Conservation (phyloP, 176 grass and related monocot species). For the Triticum turgidum region DNA sequence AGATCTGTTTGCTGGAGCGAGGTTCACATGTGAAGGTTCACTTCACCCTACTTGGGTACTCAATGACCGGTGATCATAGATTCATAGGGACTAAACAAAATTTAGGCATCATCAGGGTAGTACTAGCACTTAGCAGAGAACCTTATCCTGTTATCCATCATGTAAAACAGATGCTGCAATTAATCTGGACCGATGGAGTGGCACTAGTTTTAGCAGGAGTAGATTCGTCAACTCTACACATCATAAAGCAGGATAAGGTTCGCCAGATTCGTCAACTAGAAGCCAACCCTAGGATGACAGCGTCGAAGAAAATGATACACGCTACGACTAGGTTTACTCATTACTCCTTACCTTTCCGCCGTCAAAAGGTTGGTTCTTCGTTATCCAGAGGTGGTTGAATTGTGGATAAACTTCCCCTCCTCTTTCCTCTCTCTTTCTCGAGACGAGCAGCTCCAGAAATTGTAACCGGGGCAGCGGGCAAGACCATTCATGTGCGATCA, state of each 20-base stretch:
- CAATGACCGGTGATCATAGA: background rate
- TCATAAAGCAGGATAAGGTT: constrained; percentile 33
- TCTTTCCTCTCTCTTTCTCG: background rate
- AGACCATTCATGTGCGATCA: background rate
- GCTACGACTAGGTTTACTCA: background rate
- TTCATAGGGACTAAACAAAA: background rate
- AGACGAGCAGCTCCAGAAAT: background rate
- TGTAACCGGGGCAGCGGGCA: background rate
- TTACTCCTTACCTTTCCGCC: background rate
- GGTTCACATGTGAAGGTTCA: constrained; percentile 15
- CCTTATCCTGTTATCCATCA: constrained; percentile 3
- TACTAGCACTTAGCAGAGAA: background rate
- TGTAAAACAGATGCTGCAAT: constrained; percentile 15
- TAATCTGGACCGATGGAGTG: constrained; percentile 22
- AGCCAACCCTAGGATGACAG: constrained; percentile 13
- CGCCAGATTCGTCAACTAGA: background rate
- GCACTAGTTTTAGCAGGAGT: constrained; percentile 33
- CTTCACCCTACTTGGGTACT: background rate
- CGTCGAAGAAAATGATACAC: background rate
- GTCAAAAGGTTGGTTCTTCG: background rate
- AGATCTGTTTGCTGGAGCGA: background rate
- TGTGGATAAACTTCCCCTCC: constrained; percentile 19
- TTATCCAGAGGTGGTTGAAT: background rate
- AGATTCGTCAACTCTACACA: constrained; percentile 19
- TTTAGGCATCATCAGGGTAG: constrained; percentile 16